A percentile compares a stretch with the other conserved stretches of the same genome.
phyloP scores from a whole-genome alignment of 495 filamentous ascomycete genomes.

The Talaromyces stipitatus region DNA sequence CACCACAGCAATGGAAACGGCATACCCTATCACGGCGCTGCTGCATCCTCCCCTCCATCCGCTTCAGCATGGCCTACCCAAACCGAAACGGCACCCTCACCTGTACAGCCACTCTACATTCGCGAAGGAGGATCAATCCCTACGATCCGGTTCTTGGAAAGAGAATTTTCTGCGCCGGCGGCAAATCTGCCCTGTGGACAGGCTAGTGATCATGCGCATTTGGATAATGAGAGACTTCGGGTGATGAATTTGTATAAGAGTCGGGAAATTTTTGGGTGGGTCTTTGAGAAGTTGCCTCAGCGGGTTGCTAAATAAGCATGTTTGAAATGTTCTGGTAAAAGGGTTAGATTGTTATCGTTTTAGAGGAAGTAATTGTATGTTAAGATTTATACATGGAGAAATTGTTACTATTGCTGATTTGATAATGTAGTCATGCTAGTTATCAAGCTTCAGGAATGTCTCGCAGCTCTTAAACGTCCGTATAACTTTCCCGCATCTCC shows the following conservation, averaged over 20 bases:
- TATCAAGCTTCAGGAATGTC: not conserved
- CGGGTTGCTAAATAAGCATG: not conserved
- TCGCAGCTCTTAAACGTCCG: no score
- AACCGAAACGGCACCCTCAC: not conserved
- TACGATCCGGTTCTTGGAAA: constrained; percentile 86
- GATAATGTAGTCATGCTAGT: no score
- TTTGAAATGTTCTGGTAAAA: not conserved
- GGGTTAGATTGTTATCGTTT: not conserved
- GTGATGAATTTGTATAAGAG: constrained; percentile 85
- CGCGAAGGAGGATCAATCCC: constrained; percentile 93
- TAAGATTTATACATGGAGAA: not conserved
- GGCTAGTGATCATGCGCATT: constrained; percentile 86
- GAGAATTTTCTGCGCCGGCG: constrained; percentile 86
- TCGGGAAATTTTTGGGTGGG: constrained; percentile 79
- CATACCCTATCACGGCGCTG: not conserved
- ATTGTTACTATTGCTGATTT: no score
- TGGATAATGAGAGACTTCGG: constrained; percentile 88
- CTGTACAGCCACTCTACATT: constrained; percentile 64
- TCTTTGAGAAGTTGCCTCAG: constrained; percentile 65
- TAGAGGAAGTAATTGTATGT: not conserved
- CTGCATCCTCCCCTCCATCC: not conserved
- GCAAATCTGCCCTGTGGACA: constrained; percentile 94
- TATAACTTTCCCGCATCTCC: no score
- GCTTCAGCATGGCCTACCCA: not conserved
- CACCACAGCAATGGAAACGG: not conserved